Evolutionary conservation across 495 filamentous ascomycete species (phyloP).

Genomic region (Xylaria longipes): DNA sequence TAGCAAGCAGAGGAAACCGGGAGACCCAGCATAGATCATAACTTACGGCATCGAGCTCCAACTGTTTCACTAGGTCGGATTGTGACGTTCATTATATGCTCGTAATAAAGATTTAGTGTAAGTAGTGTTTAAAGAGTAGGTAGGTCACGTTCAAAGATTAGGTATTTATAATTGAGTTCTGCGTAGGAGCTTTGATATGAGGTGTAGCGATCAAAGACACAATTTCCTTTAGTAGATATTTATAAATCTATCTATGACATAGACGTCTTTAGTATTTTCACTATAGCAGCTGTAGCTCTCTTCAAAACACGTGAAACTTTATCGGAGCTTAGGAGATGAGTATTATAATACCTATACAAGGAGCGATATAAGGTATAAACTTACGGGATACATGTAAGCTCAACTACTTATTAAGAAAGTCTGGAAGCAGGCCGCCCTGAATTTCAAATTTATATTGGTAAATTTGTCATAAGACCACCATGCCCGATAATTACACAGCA

Average conservation of each 20-base stretch:
- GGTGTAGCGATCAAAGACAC: neutral
- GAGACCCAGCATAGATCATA: neutral
- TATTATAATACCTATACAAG: neutral
- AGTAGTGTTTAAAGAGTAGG: neutral
- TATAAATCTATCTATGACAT: neutral
- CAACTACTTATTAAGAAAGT: neutral
- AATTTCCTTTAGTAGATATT: neutral
- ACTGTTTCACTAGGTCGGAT: neutral
- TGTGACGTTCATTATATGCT: neutral
- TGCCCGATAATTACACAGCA: no score
- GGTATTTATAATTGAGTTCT: no score
- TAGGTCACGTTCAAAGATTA: neutral
- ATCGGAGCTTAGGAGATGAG: neutral
- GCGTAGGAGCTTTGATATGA: neutral
- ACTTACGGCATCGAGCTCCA: neutral
- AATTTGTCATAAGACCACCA: neutral
- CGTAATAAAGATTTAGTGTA: neutral
- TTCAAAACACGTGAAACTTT: neutral
- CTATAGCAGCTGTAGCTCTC: neutral
- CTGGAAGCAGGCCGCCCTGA: neutral
- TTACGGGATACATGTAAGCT: neutral
- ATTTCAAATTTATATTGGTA: neutral
- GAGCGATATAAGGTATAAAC: neutral
- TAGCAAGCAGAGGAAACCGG: no score
- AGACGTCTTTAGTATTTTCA: neutral